Percentiles rank a stretch among this genome's conserved stretches.
Evolutionary conservation across 441 rosid genomes (phyloP).

Genomic region (Bocquillonia castaneifolia): DNA sequence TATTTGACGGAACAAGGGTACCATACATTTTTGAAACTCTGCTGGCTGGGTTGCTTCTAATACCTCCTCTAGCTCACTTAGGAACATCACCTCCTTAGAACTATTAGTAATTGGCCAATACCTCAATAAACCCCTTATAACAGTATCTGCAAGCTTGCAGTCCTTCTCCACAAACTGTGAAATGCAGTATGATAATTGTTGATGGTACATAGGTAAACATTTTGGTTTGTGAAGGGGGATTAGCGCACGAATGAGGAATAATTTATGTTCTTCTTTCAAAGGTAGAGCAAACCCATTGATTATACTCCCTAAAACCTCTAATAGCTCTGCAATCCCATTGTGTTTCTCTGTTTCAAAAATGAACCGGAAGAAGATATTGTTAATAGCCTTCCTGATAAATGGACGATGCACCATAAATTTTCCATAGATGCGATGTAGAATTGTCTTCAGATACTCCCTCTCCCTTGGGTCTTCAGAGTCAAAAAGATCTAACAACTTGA

Average conservation of each 20-base stretch:
- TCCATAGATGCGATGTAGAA: conserved; percentile 68
- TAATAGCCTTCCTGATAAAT: conserved; percentile 60
- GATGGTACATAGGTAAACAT: conserved; percentile 67
- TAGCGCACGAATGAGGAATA: conserved; percentile 56
- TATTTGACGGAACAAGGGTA: conserved; percentile 56
- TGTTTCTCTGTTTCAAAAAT: conserved; percentile 64
- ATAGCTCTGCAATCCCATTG: conserved; percentile 65
- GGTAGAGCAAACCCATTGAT: conserved; percentile 75
- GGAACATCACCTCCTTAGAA: conserved; percentile 69
- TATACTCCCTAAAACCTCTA: conserved; percentile 69
- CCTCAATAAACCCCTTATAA: conserved; percentile 57
- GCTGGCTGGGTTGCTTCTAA: conserved; percentile 66
- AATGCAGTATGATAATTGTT: conserved; percentile 63
- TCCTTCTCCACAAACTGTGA: conserved; percentile 72
- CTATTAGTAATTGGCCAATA: conserved; percentile 73
- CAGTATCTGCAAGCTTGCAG: conserved; percentile 63
- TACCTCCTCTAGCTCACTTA: conserved; percentile 64
- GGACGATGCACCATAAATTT: conserved; percentile 78
- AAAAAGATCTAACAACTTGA: conserved; percentile 57
- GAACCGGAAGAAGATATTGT: conserved; percentile 59
- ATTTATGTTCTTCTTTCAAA: conserved; percentile 67
- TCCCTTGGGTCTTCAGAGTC: conserved; percentile 82
- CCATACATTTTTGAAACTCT: conserved; percentile 66
- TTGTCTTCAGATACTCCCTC: conserved; percentile 62
- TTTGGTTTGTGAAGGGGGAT: conserved; percentile 75